Base-by-base conservation (phyloP, 192 early-diverging fungal genomes). In the Coemansia erecta region DNA sequence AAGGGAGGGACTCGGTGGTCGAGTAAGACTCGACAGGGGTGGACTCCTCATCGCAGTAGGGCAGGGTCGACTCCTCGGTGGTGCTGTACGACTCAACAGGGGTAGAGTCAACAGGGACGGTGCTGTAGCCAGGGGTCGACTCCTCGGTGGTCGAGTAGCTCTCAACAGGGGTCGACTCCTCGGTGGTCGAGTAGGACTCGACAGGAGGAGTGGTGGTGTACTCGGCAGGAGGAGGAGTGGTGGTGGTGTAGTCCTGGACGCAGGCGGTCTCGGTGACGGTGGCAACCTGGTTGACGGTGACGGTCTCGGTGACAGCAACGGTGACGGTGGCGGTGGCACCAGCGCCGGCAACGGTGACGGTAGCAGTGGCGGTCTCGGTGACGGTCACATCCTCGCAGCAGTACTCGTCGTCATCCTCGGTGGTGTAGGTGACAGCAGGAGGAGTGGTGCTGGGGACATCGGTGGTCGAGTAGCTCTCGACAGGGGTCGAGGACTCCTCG, bases 351-450 rank as follows among this genome's bases (percentile, higher is more conserved):
- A 44, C 56, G 33, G 24, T 40, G 33, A 51, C 58, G 41, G 49
- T 56, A 23, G 53, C 65, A 18, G 71, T 51, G 39, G 53, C 65
- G 48, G 72, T 74, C 26, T 47, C 72, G 48, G 64, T 67, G 24
- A 74, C 72, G 40, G 72, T 74, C 46, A 52, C 41, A 23, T 74
- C 70, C 63, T 66, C 64, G 70, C 70, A 73, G 70, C 70, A 73
- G 70, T 66, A 73, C 64, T 73, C 70, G 28, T 66, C 65, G 41
- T 72, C 63, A 3, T 60, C 60, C 46, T 66, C 63, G 59, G 53
- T 58, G 49, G 60, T 44, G 42, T 18, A 18, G 53, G 18, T 12
- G 22, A 33, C 26, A 21, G 33, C 22, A 26, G 47, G 22, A 49
- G 47, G 45, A 44, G 43, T 14, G 43, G 43, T 44, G 43, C 15